Percentiles rank a stretch among this genome's conserved stretches.
Conservation (phyloP, 495 filamentous ascomycete genomes). For the Elaphomyces granulatus region DNA sequence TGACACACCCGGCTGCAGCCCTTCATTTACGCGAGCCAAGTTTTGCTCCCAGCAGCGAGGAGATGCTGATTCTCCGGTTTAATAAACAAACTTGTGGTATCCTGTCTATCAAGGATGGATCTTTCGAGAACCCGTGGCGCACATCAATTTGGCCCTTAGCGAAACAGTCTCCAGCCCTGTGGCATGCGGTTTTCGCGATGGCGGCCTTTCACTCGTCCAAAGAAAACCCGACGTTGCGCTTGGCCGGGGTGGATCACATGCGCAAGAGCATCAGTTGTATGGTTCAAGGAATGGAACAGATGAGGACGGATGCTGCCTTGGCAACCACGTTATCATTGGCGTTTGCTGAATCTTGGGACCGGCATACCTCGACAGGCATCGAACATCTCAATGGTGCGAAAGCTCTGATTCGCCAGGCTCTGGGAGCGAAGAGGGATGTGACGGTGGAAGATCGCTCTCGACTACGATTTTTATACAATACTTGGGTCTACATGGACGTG, state of each 20-base stretch:
- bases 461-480: conserved; percentile 59
- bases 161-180: conserved; percentile 50
- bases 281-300: conserved; percentile 42
- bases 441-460: conserved; percentile 34
- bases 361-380: conserved; percentile 59
- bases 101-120: conserved; percentile 57
- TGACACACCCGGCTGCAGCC: background rate
- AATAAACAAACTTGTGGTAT: conserved; percentile 63
- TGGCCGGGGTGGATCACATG: conserved; percentile 62
- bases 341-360: conserved; percentile 69
- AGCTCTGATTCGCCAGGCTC: conserved; percentile 44
- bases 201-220: conserved; percentile 61
- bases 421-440: conserved; percentile 26
- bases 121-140: conserved; percentile 64
- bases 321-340: conserved; percentile 62
- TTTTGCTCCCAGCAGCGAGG: conserved; percentile 36
- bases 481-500: conserved; percentile 74
- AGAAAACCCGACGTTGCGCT: conserved; percentile 39
- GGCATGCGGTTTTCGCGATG: conserved; percentile 61
- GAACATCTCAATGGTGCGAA: conserved; percentile 59
- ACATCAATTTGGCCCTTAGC: conserved; percentile 62
- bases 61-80: conserved; percentile 54
- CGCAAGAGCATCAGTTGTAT: conserved; percentile 46
- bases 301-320: conserved; percentile 51
- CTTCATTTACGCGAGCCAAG: conserved; percentile 25